A percentile compares a stretch with the other conserved stretches of the same genome.
Evolutionary conservation across 129 eudicot species (phyloP).

Genomic region (Artemisia annua): DNA sequence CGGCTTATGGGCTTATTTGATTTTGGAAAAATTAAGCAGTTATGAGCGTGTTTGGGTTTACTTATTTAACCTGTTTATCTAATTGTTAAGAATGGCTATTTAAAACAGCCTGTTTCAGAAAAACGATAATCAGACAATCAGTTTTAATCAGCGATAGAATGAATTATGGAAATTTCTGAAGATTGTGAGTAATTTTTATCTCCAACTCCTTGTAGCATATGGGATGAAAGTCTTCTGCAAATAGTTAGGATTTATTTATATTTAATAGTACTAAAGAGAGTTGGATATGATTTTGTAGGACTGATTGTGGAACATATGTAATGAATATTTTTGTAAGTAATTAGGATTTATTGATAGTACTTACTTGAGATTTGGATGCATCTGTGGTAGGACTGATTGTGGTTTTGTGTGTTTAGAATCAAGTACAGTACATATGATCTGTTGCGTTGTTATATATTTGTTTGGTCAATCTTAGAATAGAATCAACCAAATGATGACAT

Average conservation of each 20-base stretch:
- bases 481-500: neutral
- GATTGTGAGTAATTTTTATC: neutral
- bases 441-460: neutral
- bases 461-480: constrained; percentile 3
- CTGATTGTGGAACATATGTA: neutral
- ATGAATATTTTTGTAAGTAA: neutral
- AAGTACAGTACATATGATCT: neutral
- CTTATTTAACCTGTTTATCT: too few species aligned
- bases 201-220: neutral
- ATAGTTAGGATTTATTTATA: neutral
- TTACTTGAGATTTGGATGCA: neutral
- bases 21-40: too few species aligned
- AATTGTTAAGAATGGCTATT: too few species aligned
- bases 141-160: too few species aligned
- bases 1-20: too few species aligned
- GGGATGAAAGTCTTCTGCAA: neutral
- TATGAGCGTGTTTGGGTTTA: too few species aligned
- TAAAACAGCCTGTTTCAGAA: too few species aligned
- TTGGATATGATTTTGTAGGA: neutral
- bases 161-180: neutral
- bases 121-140: too few species aligned
- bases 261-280: neutral
- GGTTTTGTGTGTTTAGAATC: constrained; percentile 6
- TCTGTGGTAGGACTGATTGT: neutral
- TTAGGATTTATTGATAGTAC: neutral